Evolutionary conservation across 2,329 filamentous ascomycete genomes (phyloP), one percentile per base, ranked within the genome.

Genomic region (Pseudogymnoascus sp.): DNA sequence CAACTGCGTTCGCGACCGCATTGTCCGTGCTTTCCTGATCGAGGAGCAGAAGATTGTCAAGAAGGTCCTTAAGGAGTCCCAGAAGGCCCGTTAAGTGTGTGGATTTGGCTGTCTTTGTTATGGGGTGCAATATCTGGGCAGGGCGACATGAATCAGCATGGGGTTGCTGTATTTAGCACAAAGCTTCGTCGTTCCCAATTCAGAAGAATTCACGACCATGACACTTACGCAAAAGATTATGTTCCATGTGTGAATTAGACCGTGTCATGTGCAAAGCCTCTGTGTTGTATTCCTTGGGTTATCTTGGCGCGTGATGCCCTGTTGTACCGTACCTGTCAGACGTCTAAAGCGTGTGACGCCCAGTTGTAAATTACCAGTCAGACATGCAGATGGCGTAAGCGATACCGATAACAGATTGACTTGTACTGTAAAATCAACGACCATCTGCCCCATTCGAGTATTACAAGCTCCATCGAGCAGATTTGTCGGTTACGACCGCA

Each of bases 21-120:
- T 99, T 73, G 91, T 97, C 73, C 91, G 95, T 74, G 95, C 95
- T 70, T 99, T 99, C 89, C 84, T 99, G 79, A 98, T 99, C 72
- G 96, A 99, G 86, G 95, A 99, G 88, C 95, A 99, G 87, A 99
- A 99, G 91, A 98, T 99, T 75, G 95, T 99, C 82, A 99, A 99
- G 92, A 99, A 99, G 91, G 95, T 99, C 75, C 87, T 98, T 79
- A 97, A 97, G 90, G 93, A 98, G 86, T 87, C 85, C 69, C 89
- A 91, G 84, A 87, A 74, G 71, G 73, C 72, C 67, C 70, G 67
- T 70, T 73, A 73, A 69, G 66, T 61, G 60, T 60, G 43, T 66
- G 65, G 65, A 66, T 66, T 38, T 66, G 65, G 69, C 65, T 67
- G 62, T 65, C 69, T 67, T 70, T 73, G 68, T 68, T 70, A 72